These are phyloP conservation scores for Colletotrichum orbiculare DNA, from an alignment of 2,329 filamentous ascomycete genomes.

Conservation along the genomic window DNA sequence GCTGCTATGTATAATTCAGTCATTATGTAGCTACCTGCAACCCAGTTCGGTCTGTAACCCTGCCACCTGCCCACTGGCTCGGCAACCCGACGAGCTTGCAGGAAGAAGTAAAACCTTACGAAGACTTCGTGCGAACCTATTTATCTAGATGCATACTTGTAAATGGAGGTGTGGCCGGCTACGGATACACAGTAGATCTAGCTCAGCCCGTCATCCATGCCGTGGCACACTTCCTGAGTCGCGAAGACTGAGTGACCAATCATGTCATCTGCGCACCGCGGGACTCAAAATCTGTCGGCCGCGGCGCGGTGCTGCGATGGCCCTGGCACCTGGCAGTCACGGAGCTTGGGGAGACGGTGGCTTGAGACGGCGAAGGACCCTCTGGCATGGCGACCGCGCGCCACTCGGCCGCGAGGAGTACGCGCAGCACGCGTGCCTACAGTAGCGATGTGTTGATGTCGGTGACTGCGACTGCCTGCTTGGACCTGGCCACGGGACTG, in stretches of 20 bases:
- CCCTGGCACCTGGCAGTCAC: neutral
- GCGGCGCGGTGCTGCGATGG: slow-evolving; percentile 13
- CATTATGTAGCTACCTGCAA: too few species aligned
- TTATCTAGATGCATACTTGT: slow-evolving; percentile 6
- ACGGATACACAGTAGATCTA: slow-evolving; percentile 20
- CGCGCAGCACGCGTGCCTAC: too few species aligned
- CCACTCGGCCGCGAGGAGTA: neutral
- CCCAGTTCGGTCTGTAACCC: too few species aligned
- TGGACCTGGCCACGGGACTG: slow-evolving; percentile 24
- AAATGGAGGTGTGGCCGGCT: slow-evolving; percentile 31
- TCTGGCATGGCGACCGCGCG: neutral
- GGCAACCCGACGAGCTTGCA: too few species aligned
- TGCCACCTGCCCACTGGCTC: too few species aligned
- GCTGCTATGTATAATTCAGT: too few species aligned
- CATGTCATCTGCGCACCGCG: slow-evolving; percentile 27
- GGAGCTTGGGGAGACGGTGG: slow-evolving; percentile 10
- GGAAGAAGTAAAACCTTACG: too few species aligned
- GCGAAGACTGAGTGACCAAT: slow-evolving; percentile 22
- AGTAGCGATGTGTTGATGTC: neutral
- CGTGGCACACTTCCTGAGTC: slow-evolving; percentile 31
- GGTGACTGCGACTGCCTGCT: slow-evolving; percentile 16
- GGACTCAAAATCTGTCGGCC: slow-evolving; percentile 17
- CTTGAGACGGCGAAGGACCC: slow-evolving; percentile 16
- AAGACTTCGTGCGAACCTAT: neutral
- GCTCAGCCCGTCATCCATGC: slow-evolving; percentile 19